phyloP scores from a whole-genome alignment of 1,284 basidiomycete species.

The Pyrrhoderma noxium region DNA sequence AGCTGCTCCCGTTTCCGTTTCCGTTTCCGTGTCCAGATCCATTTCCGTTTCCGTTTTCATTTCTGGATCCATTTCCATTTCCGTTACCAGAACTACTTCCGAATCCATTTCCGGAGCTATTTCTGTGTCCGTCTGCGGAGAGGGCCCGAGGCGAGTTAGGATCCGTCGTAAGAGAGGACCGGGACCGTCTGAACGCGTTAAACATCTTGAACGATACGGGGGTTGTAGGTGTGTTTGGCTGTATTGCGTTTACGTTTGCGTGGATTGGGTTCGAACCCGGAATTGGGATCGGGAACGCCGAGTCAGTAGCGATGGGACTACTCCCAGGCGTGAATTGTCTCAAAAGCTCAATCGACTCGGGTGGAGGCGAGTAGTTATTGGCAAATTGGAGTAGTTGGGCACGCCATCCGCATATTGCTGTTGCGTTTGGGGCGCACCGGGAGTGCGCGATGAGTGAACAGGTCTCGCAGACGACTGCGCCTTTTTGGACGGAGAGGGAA shows the following conservation, averaged over 20 bases:
- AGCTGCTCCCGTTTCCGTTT: background rate
- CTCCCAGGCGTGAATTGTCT: constrained; percentile 29
- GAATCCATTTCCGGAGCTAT: background rate
- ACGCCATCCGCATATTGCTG: constrained; percentile 77
- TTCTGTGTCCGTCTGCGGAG: background rate
- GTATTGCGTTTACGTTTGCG: constrained; percentile 27
- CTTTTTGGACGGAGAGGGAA: constrained; percentile 73
- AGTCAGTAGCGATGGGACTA: constrained; percentile 28
- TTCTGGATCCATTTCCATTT: background rate
- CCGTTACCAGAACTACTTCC: too few relatives aligned
- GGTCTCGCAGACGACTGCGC: constrained; percentile 80
- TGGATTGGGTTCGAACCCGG: constrained; percentile 43
- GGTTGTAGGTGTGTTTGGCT: too few relatives aligned
- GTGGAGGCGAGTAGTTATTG: constrained; percentile 54
- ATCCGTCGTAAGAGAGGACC: constrained; percentile 33
- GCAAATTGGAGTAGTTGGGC: constrained; percentile 66
- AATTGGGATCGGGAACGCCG: constrained; percentile 32
- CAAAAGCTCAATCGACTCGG: constrained; percentile 40
- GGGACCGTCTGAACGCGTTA: constrained; percentile 55
- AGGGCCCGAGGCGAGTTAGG: too few relatives aligned
- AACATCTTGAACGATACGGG: constrained; percentile 48
- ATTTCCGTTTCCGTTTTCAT: background rate
- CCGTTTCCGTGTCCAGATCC: background rate
- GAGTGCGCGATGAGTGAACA: constrained; percentile 87
- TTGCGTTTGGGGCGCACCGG: constrained; percentile 68